Percentiles rank a stretch among this genome's conserved stretches.
phyloP scores from a whole-genome alignment of 352 stramenopile species.

The Aphanomyces cochlioides region DNA sequence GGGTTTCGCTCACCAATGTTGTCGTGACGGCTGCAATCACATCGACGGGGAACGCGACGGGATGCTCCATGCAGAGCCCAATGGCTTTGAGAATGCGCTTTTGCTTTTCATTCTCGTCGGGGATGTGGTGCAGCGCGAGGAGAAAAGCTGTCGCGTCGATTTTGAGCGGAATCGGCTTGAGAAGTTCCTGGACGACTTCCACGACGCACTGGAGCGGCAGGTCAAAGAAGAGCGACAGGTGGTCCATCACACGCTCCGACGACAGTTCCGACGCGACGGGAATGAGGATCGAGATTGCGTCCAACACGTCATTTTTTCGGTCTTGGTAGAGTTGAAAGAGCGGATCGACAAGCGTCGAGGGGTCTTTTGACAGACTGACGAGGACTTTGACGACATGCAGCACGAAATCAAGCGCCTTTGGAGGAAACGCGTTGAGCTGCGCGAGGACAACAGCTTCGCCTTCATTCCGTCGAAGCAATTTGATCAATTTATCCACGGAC shows the following conservation, averaged over 20 bases:
- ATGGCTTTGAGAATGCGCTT: conserved; percentile 75
- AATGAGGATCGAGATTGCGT: conserved; percentile 68
- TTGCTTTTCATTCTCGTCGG: conserved; percentile 67
- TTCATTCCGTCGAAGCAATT: conserved; percentile 70
- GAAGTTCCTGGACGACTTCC: conserved; percentile 63
- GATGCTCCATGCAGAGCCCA: conserved; percentile 76
- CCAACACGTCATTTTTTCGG: conserved; percentile 47
- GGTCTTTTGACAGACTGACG: conserved; percentile 38
- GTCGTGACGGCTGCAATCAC: conserved; percentile 65
- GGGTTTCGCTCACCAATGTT: conserved; percentile 55
- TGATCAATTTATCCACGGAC: conserved; percentile 82
- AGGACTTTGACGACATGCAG: conserved; percentile 77
- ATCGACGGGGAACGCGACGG: conserved; percentile 71
- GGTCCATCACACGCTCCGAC: conserved; percentile 51
- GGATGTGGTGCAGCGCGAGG: conserved; percentile 69
- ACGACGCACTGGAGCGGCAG: conserved; percentile 51
- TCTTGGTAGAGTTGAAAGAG: conserved; percentile 59
- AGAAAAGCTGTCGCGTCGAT: conserved; percentile 63
- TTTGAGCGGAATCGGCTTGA: conserved; percentile 70
- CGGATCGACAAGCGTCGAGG: conserved; percentile 54
- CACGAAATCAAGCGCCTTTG: conserved; percentile 57
- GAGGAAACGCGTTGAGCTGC: conserved; percentile 61
- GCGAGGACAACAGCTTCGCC: conserved; percentile 51
- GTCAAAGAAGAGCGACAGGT: conserved; percentile 55
- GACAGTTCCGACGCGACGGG: conserved; percentile 57